phyloP scores from a whole-genome alignment of 2,329 filamentous ascomycete species.

The Catunica adiposa region DNA sequence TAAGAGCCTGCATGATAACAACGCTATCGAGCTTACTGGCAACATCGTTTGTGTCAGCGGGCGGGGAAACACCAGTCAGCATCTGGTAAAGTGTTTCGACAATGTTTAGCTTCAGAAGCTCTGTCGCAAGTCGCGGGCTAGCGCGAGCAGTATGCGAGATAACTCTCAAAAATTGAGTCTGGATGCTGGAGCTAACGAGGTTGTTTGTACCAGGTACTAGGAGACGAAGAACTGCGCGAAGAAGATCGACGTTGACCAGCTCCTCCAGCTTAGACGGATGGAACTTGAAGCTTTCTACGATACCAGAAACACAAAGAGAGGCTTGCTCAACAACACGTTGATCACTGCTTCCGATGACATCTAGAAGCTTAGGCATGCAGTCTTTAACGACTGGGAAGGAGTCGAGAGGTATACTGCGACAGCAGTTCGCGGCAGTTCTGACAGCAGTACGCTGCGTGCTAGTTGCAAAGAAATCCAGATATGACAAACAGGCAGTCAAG shows the following conservation, averaged over 20 bases:
- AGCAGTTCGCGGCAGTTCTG: conserved; percentile 94
- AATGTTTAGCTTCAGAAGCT: conserved; percentile 88
- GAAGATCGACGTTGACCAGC: conserved; percentile 71
- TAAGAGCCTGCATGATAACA: conserved; percentile 94
- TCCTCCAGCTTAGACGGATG: conserved; percentile 79
- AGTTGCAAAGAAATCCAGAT: conserved; percentile 93
- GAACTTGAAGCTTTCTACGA: conserved; percentile 93
- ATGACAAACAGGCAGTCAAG: conserved; percentile 85
- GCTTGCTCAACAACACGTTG: conserved; percentile 95
- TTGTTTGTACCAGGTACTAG: conserved; percentile 90
- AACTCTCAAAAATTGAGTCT: conserved; percentile 89
- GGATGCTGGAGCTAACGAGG: conserved; percentile 80
- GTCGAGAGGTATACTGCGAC: conserved; percentile 87
- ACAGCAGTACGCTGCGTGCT: conserved; percentile 94
- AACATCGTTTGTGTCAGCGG: conserved; percentile 58
- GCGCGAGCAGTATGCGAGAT: conserved; percentile 79
- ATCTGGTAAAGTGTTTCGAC: conserved; percentile 98
- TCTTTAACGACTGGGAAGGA: conserved; percentile 82
- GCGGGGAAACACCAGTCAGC: conserved; percentile 84
- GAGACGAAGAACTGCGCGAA: conserved; percentile 70
- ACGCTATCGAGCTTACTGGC: conserved; percentile 86
- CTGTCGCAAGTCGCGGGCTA: conserved; percentile 71
- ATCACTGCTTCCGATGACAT: conserved; percentile 80
- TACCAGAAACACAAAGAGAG: conserved; percentile 83
- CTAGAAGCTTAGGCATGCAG: conserved; percentile 89